Percentiles rank a stretch among this genome's conserved stretches.
Evolutionary conservation across 1,139 yeast species (phyloP).

Genomic region (Lodderomyces metapsilosis): DNA sequence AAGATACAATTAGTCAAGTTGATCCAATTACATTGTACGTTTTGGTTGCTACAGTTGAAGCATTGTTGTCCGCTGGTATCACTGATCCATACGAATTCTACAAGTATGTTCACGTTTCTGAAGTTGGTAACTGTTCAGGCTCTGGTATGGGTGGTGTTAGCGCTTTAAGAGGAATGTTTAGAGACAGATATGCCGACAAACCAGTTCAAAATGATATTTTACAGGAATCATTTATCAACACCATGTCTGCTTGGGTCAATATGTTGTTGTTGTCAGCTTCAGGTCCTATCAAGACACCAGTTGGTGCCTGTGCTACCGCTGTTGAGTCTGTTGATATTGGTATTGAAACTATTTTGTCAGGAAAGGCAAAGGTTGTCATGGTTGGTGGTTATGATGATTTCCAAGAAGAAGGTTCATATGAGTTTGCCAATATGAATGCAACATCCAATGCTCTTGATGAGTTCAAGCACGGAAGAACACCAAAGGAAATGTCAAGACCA

Average conservation of each 20-base stretch:
- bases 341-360: conserved; percentile 86
- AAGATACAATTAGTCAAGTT: conserved; percentile 89
- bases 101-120: conserved; percentile 96
- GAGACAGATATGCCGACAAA: conserved; percentile 84
- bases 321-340: conserved; percentile 96
- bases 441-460: conserved; percentile 88
- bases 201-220: conserved; percentile 96
- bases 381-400: conserved; percentile 99
- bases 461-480: conserved; percentile 94
- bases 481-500: conserved; percentile 98
- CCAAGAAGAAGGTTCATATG: conserved; percentile 98
- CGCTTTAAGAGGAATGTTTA: conserved; percentile 97
- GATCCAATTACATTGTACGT: conserved; percentile 94
- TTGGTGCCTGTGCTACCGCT: conserved; percentile 99
- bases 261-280: conserved; percentile 96
- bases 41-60: conserved; percentile 92
- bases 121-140: conserved; percentile 98
- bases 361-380: conserved; percentile 92
- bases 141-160: conserved; percentile 99
- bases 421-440: conserved; percentile 98
- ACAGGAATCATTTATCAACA: conserved; percentile 97
- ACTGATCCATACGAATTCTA: conserved; percentile 98
- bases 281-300: conserved; percentile 98
- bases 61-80: conserved; percentile 88
- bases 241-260: conserved; percentile 99